Percentiles rank a stretch among this genome's conserved stretches.
Evolutionary conservation across 208 protist species (phyloP).

Genomic region (Polymyxa betae): DNA sequence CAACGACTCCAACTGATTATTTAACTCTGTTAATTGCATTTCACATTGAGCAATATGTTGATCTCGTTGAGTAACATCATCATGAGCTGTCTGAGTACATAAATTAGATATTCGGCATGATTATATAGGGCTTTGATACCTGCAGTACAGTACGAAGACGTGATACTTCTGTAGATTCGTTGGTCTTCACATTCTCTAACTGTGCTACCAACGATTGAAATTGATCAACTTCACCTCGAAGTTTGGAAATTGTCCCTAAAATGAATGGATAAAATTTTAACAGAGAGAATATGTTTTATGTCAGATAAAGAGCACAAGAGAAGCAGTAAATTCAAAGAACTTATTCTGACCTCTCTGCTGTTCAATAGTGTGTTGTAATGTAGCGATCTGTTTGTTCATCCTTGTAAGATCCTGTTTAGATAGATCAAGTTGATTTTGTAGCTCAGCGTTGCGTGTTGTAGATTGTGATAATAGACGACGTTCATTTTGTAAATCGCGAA

Average conservation of each 20-base stretch:
- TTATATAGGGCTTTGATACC: background rate
- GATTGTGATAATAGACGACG: background rate
- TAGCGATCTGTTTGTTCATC: background rate
- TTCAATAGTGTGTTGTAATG: background rate
- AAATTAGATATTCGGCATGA: background rate
- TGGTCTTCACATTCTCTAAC: constrained; percentile 27
- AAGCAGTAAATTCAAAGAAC: no score
- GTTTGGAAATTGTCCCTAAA: constrained; percentile 19
- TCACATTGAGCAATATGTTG: background rate
- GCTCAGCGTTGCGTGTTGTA: background rate
- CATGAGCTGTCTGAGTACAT: background rate
- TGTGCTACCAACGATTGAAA: constrained; percentile 13
- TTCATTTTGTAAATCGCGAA: background rate
- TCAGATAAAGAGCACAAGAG: no score
- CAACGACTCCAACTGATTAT: background rate
- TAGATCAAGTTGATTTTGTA: background rate
- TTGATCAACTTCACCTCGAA: background rate
- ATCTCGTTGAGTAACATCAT: background rate
- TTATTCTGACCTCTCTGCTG: constrained; percentile 19
- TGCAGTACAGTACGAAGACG: background rate
- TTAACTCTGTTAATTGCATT: background rate
- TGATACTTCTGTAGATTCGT: background rate
- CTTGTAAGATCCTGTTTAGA: background rate
- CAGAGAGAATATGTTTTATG: background rate
- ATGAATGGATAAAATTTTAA: background rate